Evolutionary conservation across 2,329 filamentous ascomycete genomes (phyloP), one percentile per base, ranked within the genome.

Genomic region (Stromatinia cepivora): DNA sequence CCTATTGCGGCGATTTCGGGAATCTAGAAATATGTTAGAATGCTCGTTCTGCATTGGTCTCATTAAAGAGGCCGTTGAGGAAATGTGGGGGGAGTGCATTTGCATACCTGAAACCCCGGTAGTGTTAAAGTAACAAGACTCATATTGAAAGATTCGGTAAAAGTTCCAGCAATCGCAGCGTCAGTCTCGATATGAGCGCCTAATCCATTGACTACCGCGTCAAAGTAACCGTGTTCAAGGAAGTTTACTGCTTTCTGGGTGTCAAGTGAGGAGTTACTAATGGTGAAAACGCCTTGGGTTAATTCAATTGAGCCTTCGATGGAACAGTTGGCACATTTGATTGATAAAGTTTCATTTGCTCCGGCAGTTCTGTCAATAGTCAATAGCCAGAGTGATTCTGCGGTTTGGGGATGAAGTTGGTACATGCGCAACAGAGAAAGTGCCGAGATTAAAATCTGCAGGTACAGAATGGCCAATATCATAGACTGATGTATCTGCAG

Each of bases 141-240:
- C 22, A 53, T 15, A 48, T 15, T 58, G 13, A 67, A 70, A 6
- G 39, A 25, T 45, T 53, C 54, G 9, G 36, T 46, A 6, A 70
- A 61, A 2, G 46, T 48, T 20, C 46, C 53, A 22, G 22, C 11
- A 9, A 65, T n/a, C 0, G 67, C 20, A 20, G 62, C 28, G 20
- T 70, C 68, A 9, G 62, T 50, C 31, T 70, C 68, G 1, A 70
- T 61, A 61, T 70, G 68, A 17, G 68, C 68, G 15, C 46, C n/a
- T 11, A 70, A 15, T 17, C 48, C 63, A 46, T 70, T 67, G 17
- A 36, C 45, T n/a, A 10, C 39, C 5, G 50, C 22, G 1, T 66
- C 46, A n/a, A 70, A 66, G n/a, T 45, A 67, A 11, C 68, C 54
- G 20, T 70, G 1, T n/a, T 67, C n/a, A 34, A 70, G 25, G 20